These are phyloP conservation scores for Zymoseptoria pseudotritici DNA, from an alignment of 2,329 filamentous ascomycete species.

Conservation along the genomic window DNA sequence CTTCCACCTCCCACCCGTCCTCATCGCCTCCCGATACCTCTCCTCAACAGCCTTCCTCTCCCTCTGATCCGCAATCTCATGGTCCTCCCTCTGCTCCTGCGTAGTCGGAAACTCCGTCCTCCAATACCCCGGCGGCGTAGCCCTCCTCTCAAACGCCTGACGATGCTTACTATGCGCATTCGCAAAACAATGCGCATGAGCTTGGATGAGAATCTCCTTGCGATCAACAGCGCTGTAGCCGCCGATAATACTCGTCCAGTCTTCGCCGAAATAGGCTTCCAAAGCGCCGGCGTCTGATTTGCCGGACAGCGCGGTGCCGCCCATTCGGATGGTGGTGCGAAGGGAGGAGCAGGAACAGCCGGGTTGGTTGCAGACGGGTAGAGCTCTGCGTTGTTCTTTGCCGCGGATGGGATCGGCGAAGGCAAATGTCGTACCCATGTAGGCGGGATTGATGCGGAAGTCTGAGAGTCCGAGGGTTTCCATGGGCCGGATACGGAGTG, in stretches of 20 bases:
- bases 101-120: conserved; percentile 80
- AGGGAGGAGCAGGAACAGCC: conserved; percentile 72
- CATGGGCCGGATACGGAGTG: conserved; percentile 52
- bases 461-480: conserved; percentile 57
- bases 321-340: conserved; percentile 51
- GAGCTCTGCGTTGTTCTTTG: conserved; percentile 58
- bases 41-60: conserved; percentile 61
- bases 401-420: conserved; percentile 68
- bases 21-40: conserved; percentile 74
- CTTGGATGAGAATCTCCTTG: conserved; percentile 63
- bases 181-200: conserved; percentile 64
- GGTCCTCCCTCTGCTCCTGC: conserved; percentile 65
- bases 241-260: conserved; percentile 19
- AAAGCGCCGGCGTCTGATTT: conserved; percentile 23
- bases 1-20: conserved; percentile 65
- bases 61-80: conserved; percentile 55
- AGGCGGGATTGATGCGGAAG: conserved; percentile 73
- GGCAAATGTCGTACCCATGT: conserved; percentile 66
- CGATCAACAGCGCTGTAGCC: conserved; percentile 43
- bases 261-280: conserved; percentile 21
- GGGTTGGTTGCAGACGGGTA: conserved; percentile 66
- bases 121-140: conserved; percentile 85
- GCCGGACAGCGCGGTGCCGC: conserved; percentile 11
- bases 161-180: conserved; percentile 71
- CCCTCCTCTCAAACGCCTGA: conserved; percentile 61